Evolutionary conservation across 257 asterid genomes (phyloP).

Genomic region (Cinchona pubescens): DNA sequence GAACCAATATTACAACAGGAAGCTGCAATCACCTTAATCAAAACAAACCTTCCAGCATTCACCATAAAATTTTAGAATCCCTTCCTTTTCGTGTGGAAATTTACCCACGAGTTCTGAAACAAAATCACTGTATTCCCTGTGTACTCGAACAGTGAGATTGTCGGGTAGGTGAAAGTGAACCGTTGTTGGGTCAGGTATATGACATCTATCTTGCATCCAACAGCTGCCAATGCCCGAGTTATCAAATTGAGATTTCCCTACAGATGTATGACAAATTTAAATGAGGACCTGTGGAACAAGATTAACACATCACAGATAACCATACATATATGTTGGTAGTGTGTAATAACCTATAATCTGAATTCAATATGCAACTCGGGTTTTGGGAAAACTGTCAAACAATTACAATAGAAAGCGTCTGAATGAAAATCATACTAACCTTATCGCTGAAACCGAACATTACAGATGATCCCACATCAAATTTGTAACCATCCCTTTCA

Average conservation of each 20-base stretch:
- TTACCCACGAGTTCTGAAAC: conserved; percentile 65
- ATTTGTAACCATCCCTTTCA: conserved; percentile 80
- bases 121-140: conserved; percentile 72
- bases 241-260: conserved; percentile 96
- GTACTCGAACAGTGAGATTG: conserved; percentile 77
- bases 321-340: too few species aligned
- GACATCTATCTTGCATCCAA: conserved; percentile 82
- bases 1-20: conserved; percentile 26
- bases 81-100: conserved; percentile 89
- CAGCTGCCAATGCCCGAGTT: conserved; percentile 92
- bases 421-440: conserved; percentile 46
- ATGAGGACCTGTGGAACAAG: not conserved
- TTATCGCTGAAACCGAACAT: conserved; percentile 99
- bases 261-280: not conserved
- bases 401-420: not conserved
- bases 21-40: conserved; percentile 44
- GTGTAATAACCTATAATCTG: too few species aligned
- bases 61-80: conserved; percentile 76
- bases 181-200: conserved; percentile 95
- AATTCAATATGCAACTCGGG: not conserved
- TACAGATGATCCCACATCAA: conserved; percentile 97
- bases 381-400: not conserved
- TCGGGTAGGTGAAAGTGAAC: conserved; percentile 92
- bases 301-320: not conserved
- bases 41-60: conserved; percentile 97